Evolutionary conservation across 2,329 filamentous ascomycete genomes (phyloP).

Genomic region (Alternaria triticina): DNA sequence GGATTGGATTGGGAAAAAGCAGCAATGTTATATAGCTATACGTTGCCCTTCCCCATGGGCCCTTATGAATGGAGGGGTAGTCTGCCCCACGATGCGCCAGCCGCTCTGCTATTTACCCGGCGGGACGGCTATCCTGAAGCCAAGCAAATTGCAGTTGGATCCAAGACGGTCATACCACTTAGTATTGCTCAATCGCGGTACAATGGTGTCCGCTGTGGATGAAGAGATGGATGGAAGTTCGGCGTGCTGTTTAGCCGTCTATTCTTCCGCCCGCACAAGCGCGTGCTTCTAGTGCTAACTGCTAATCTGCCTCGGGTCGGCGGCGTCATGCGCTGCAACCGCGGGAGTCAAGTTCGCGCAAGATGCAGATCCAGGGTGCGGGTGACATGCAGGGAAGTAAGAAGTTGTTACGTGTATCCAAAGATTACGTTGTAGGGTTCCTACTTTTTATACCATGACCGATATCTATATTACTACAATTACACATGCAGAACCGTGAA

Average conservation of each 20-base stretch:
- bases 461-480: background rate
- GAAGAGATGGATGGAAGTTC: conserved; percentile 15
- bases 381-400: background rate
- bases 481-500: background rate
- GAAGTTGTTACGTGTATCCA: background rate
- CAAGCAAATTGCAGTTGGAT: conserved; percentile 21
- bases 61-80: conserved; percentile 35
- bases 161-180: conserved; percentile 22
- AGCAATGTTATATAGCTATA: conserved; percentile 6
- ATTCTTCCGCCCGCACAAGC: conserved; percentile 38
- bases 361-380: background rate
- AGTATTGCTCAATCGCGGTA: conserved; percentile 23
- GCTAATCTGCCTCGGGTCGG: conserved; percentile 26
- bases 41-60: conserved; percentile 23
- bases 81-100: conserved; percentile 31
- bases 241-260: conserved; percentile 37
- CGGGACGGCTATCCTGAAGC: conserved; percentile 36
- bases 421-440: background rate
- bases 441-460: background rate
- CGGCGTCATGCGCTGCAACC: conserved; percentile 18
- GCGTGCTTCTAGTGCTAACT: conserved; percentile 15
- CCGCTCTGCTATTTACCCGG: conserved; percentile 39
- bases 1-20: conserved; percentile 1
- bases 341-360: conserved; percentile 1
- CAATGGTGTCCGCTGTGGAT: conserved; percentile 19